phyloP scores from a whole-genome alignment of 768 basidiomycete genomes.

The Leccinum truebloodii region DNA sequence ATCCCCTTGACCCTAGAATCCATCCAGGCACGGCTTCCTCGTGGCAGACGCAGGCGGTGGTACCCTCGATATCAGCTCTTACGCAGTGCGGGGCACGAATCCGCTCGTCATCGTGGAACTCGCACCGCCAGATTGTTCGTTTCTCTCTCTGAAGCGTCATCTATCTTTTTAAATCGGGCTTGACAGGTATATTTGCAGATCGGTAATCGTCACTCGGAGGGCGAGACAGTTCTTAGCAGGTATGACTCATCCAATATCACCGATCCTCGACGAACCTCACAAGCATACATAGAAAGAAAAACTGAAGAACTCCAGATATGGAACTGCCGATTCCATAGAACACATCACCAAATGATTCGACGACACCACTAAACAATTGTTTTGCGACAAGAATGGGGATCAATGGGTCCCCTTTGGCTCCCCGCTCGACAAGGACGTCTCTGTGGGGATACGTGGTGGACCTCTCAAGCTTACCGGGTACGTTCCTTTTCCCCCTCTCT shows the following conservation, averaged over 20 bases:
- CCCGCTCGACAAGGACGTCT: too few relatives aligned
- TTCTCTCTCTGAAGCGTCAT: too few relatives aligned
- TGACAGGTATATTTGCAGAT: too few relatives aligned
- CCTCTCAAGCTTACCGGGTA: too few relatives aligned
- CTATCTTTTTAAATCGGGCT: too few relatives aligned
- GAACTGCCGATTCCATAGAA: conserved; percentile 63
- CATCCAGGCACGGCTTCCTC: conserved; percentile 74
- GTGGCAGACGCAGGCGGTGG: conserved; percentile 83
- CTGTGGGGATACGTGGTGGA: too few relatives aligned
- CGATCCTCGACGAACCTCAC: neutral
- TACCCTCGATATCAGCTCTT: conserved; percentile 79
- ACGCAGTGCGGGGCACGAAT: conserved; percentile 66
- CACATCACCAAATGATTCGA: conserved; percentile 81
- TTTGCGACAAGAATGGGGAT: too few relatives aligned
- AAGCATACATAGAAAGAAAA: conserved; percentile 50
- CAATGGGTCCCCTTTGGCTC: too few relatives aligned
- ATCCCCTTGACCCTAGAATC: conserved; percentile 45
- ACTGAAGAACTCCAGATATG: conserved; percentile 47
- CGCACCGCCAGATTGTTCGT: too few relatives aligned
- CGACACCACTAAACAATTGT: too few relatives aligned
- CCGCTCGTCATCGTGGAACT: conserved; percentile 38
- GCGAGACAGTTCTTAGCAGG: conserved; percentile 74
- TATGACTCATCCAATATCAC: conserved; percentile 24
- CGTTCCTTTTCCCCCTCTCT: too few relatives aligned
- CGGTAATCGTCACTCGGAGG: too few relatives aligned